Conservation (phyloP, 169 alveolate species). For the Eimeria falciformis region DNA sequence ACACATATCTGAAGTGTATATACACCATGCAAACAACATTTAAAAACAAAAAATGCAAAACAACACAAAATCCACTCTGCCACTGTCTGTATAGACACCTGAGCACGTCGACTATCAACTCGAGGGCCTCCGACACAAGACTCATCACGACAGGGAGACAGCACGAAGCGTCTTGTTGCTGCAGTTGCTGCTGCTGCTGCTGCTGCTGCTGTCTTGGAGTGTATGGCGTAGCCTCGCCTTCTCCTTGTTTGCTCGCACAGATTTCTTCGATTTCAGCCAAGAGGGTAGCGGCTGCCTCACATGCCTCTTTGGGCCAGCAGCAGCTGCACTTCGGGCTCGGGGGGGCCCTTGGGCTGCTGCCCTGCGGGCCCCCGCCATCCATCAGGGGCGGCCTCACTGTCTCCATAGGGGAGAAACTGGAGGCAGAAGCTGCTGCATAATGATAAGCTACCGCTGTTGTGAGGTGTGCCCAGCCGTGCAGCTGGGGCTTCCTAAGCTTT, state of each 20-base stretch:
- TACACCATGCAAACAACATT: neutral
- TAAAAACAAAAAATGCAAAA: neutral
- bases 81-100: neutral
- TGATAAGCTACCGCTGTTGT: too few species aligned
- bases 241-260: neutral
- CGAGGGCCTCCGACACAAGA: slow-evolving; percentile 14
- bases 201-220: neutral
- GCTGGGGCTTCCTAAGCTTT: too few species aligned
- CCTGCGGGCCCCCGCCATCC: too few species aligned
- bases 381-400: too few species aligned
- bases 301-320: slow-evolving; percentile 6
- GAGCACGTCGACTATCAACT: neutral
- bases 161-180: neutral
- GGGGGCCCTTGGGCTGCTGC: too few species aligned
- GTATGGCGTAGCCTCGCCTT: neutral
- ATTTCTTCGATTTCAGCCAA: neutral
- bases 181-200: neutral
- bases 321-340: neutral
- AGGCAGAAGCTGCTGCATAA: too few species aligned
- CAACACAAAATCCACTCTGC: too few species aligned
- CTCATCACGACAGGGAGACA: neutral
- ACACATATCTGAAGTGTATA: neutral
- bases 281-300: neutral
- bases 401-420: too few species aligned
- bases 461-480: too few species aligned